Percentiles rank a stretch among this genome's conserved stretches.
These are phyloP conservation scores for Stagonosporopsis rhizophila DNA, from an alignment of 2,329 filamentous ascomycete species.

Conservation along the genomic window DNA sequence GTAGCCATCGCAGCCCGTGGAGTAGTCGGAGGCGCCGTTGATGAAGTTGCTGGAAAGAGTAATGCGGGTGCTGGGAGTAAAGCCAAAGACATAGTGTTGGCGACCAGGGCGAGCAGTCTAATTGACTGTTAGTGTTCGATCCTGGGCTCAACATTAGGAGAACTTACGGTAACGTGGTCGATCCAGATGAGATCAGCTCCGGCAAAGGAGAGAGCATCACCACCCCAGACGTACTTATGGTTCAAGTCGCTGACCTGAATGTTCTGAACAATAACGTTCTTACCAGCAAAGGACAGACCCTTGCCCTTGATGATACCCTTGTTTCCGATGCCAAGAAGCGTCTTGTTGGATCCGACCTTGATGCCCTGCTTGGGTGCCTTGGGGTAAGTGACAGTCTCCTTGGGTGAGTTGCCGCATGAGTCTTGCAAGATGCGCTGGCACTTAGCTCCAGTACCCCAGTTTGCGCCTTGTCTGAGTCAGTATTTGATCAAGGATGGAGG, in stretches of 20 bases:
- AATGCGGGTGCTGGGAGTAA: constrained; percentile 18
- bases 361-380: constrained; percentile 38
- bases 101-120: constrained; percentile 21
- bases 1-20: constrained; percentile 26
- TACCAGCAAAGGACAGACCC: constrained; percentile 46
- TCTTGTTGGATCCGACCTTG: constrained; percentile 50
- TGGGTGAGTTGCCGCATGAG: constrained; percentile 4
- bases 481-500: neutral
- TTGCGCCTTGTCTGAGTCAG: constrained; percentile 12
- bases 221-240: constrained; percentile 49
- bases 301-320: constrained; percentile 51
- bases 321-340: constrained; percentile 50
- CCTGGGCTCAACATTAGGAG: neutral
- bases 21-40: constrained; percentile 23
- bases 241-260: constrained; percentile 47
- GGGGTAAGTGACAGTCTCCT: constrained; percentile 37
- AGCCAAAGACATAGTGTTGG: constrained; percentile 23
- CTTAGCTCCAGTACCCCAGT: constrained; percentile 20
- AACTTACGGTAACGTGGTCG: constrained; percentile 30
- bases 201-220: constrained; percentile 45
- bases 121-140: neutral
- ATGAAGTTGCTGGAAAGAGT: constrained; percentile 28
- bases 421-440: constrained; percentile 33
- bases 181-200: constrained; percentile 44
- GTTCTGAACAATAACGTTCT: constrained; percentile 50